Conservation (phyloP, 306 rosid genomes). For the Prunus armeniaca region DNA sequence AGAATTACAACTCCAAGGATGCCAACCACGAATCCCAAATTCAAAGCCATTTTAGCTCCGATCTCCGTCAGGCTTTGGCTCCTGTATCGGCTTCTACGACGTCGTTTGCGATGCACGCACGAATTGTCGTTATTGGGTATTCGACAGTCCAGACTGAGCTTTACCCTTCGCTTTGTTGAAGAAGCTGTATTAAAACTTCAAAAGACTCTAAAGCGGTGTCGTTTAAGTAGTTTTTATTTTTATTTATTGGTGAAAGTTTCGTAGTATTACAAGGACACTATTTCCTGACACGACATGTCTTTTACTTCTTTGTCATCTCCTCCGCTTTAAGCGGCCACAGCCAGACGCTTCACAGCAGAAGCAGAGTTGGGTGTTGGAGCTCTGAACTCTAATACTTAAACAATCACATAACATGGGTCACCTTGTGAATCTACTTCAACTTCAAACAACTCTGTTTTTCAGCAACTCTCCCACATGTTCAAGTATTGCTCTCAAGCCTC, state of each 20-base stretch:
- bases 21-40: conserved; percentile 48
- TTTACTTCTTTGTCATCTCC: not conserved
- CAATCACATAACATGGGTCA: not conserved
- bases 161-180: not conserved
- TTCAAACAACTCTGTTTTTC: not conserved
- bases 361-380: not conserved
- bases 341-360: not conserved
- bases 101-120: conserved; percentile 3
- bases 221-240: not conserved
- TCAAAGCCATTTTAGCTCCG: conserved; percentile 24
- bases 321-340: not conserved
- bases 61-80: conserved; percentile 20
- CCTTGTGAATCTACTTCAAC: not conserved
- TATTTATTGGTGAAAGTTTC: not conserved
- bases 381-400: not conserved
- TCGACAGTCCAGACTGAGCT: not conserved
- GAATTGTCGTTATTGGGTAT: not conserved
- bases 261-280: too few relatives aligned
- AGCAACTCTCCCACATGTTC: not conserved
- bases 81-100: conserved; percentile 8
- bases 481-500: not conserved
- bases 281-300: not conserved
- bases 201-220: not conserved
- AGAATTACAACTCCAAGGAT: conserved; percentile 55
- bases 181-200: conserved; percentile 14